Conservation (phyloP, 176 grass and related monocot species). For the Oryza glaberrima region DNA sequence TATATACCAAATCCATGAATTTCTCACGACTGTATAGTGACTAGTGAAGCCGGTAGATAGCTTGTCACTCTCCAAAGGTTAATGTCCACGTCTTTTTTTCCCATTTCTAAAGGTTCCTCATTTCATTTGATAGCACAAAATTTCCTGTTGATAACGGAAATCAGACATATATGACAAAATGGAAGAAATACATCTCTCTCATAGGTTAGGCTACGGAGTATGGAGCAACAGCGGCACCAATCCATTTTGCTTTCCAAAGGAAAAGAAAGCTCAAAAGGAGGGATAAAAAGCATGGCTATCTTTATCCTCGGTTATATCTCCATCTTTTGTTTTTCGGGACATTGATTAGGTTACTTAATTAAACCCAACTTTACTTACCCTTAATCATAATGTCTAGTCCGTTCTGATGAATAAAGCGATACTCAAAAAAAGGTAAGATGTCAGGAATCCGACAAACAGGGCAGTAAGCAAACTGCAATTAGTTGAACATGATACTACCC, state of each 20-base stretch:
- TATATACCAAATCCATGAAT: neutral
- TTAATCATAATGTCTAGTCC: slow-evolving; percentile 26
- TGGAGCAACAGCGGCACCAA: neutral
- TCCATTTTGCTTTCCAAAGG: neutral
- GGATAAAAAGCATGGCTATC: neutral
- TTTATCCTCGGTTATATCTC: slow-evolving; percentile 17
- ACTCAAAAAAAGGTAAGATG: neutral
- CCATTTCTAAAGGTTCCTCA: neutral
- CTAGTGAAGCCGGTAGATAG: neutral
- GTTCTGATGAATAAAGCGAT: slow-evolving; percentile 1
- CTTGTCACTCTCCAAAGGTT: slow-evolving; percentile 19
- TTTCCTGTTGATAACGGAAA: neutral
- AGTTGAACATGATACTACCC: slow-evolving; percentile 20
- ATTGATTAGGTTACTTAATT: slow-evolving; percentile 22
- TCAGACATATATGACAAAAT: neutral
- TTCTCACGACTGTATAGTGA: neutral
- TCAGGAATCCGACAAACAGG: neutral
- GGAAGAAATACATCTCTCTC: neutral
- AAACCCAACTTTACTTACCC: slow-evolving; percentile 22
- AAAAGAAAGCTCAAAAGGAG: neutral
- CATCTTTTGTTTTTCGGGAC: slow-evolving; percentile 17
- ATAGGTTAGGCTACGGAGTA: neutral
- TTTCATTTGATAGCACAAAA: neutral
- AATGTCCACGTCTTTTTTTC: neutral
- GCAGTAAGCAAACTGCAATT: slow-evolving; percentile 5